Evolutionary conservation across 495 filamentous ascomycete genomes (phyloP), one percentile per base, ranked within the genome.

Genomic region (Clavariopsis aquatica): DNA sequence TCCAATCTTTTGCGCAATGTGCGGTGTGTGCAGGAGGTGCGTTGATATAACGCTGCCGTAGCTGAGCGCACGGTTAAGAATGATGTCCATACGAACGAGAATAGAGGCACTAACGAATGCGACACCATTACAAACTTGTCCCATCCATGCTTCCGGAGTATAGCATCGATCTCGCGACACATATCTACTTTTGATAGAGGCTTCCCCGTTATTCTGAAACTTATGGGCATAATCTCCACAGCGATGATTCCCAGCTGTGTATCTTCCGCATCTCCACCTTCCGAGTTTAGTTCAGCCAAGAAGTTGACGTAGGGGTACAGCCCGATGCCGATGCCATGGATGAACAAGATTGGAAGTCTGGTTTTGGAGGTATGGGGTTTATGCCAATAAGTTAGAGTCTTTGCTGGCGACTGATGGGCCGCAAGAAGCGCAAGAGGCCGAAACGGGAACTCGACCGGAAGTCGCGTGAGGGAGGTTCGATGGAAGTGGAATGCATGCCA

Each of bases 251-350:
- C 87, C 60, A 88, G 73, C n/a, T 76, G 62, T 20, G 65, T 70
- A 31, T 77, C 74, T 15, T 43, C 38, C 3, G 9, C 13, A 17
- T 29, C n/a, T 13, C 64, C 52, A 19, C 49, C 59, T 12, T 47
- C 19, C 8, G 27, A 15, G 58, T 81, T 82, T 19, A 88, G 68
- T 45, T 81, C 74, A 22, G 68, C 65, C 0, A 89, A 75, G 70
- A 88, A 85, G 31, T 72, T 72, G 13, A 78, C 76, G 60, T 89
- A 89, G 0, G 86, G 79, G 69, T 81, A 85, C 17, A 88, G 78
- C 1, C 87, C 87, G 59, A 89, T 83, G 19, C 87, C 87, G 51
- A 89, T 87, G 10, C 87, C 87, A 68, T 89, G 87, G 19, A 89
- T 77, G 70, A 89, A 88, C 0, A 89, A 70, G 49, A 89, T 66